Evolutionary conservation across 441 rosid genomes (phyloP), one percentile per base, ranked within the genome.

Genomic region (Populus hybrid): DNA sequence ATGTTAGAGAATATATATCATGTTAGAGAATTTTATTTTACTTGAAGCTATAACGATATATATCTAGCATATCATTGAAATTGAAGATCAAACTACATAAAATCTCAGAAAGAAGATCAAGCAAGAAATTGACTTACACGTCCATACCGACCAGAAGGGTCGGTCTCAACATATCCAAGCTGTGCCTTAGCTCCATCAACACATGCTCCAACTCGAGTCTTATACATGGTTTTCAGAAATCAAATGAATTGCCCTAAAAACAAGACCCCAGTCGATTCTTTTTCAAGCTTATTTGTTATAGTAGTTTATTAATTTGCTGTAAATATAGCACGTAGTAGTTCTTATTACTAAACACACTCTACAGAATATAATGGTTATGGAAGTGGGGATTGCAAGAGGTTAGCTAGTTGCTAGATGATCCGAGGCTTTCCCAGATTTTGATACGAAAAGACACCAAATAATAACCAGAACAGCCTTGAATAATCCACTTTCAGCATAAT

Each of bases 371-470:
- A 7, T 26, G 70, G 7, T 30, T n/a, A 30, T 28, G 16, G 54
- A 63, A 59, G 23, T 50, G 12, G 50, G 20, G 32, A 23, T 11
- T 20, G 40, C 68, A 7, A 10, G 69, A 1, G 35, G 42, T 5
- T 1, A 54, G 63, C 36, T 26, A 24, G 77, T 34, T 79, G 92
- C 87, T 93, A 88, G 88, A 88, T 69, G 81, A 95, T 92, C 90
- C 90, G 88, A 76, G 93, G 97, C 76, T 94, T 95, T 79, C 97
- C 95, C 72, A 92, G 97, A 78, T 92, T 90, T 82, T 94, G 97
- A 78, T 90, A 91, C 64, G 97, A 83, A 85, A 91, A 95, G 32
- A 95, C 89, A 40, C 95, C 89, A 72, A 89, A 93, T 59, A 93
- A 80, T 74, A 92, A 72, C 95, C 98, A 90, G 77, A 90, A 92